phyloP scores from a whole-genome alignment of 2,329 filamentous ascomycete genomes.

The Arthrobotrys sphaeroides region DNA sequence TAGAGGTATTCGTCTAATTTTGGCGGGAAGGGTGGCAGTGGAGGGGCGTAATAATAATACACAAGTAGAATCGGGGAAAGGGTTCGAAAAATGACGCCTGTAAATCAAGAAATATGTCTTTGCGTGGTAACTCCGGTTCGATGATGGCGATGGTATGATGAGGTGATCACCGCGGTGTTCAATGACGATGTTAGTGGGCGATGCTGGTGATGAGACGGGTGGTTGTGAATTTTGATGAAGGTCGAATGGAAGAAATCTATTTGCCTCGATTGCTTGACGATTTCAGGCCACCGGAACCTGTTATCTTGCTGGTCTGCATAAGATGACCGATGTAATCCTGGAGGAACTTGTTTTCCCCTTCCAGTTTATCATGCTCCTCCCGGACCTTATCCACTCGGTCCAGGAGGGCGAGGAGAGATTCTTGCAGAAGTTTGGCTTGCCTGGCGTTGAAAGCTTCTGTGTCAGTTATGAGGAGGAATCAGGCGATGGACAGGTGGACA shows the following conservation, averaged over 20 bases:
- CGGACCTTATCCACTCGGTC: slow-evolving; percentile 94
- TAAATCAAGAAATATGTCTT: slow-evolving; percentile 55
- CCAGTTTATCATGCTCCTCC: slow-evolving; percentile 93
- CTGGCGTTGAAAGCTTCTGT: slow-evolving; percentile 64
- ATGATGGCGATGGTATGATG: slow-evolving; percentile 14
- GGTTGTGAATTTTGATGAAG: not conserved
- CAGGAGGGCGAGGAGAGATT: slow-evolving; percentile 86
- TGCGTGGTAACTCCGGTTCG: slow-evolving; percentile 46
- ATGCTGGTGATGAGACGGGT: not conserved
- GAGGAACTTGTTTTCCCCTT: slow-evolving; percentile 95
- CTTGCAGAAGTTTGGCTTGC: slow-evolving; percentile 87
- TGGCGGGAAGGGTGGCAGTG: slow-evolving; percentile 9
- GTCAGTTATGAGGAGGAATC: slow-evolving; percentile 4
- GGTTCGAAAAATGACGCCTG: slow-evolving; percentile 59
- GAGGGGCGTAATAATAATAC: slow-evolving; percentile 19
- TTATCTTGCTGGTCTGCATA: slow-evolving; percentile 79
- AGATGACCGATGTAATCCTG: slow-evolving; percentile 98
- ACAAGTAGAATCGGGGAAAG: slow-evolving; percentile 56
- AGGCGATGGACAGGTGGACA: not conserved
- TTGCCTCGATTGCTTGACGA: slow-evolving; percentile 64
- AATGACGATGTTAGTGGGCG: slow-evolving; percentile 30
- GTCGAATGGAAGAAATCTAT: slow-evolving; percentile 62
- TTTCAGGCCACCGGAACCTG: slow-evolving; percentile 69
- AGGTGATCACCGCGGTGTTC: not conserved
- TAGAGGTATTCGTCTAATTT: slow-evolving; percentile 6